A percentile compares a stretch with the other conserved stretches of the same genome.
Conservation (phyloP, 768 basidiomycete species). For the Gautieria morchelliformis region DNA sequence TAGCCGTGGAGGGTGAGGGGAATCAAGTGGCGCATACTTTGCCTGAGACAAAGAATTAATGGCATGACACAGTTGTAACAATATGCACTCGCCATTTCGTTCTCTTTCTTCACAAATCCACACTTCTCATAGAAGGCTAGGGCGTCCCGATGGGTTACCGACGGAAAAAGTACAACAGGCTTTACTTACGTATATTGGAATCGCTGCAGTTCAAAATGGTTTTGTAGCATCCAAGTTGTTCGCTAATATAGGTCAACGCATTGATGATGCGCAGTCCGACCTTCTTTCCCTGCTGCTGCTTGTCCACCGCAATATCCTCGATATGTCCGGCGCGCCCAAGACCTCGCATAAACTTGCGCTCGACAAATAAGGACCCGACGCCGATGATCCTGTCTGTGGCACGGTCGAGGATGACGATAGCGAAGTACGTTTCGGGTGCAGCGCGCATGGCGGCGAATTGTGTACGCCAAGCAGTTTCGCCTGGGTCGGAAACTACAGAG, state of each 20-base stretch:
- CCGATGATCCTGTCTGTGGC: constrained; percentile 71
- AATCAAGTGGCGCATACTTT: too few relatives aligned
- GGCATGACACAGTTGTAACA: too few relatives aligned
- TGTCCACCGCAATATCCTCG: constrained; percentile 94
- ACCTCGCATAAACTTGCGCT: constrained; percentile 87
- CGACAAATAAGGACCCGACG: constrained; percentile 76
- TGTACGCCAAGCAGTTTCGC: constrained; percentile 55
- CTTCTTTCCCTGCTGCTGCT: constrained; percentile 82
- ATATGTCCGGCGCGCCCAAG: constrained; percentile 90
- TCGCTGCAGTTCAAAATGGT: constrained; percentile 94
- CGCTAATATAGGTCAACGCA: constrained; percentile 76
- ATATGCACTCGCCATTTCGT: constrained; percentile 52
- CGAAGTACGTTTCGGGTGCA: constrained; percentile 63
- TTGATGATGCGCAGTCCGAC: constrained; percentile 83
- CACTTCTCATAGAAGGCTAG: constrained; percentile 97
- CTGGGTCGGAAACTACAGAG: constrained; percentile 57
- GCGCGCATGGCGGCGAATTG: constrained; percentile 56
- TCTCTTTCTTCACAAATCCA: constrained; percentile 83
- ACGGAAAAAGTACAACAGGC: not conserved
- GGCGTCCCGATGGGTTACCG: not conserved
- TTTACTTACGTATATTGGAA: constrained; percentile 75
- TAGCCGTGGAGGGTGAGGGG: too few relatives aligned
- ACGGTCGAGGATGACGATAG: constrained; percentile 75
- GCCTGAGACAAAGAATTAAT: too few relatives aligned
- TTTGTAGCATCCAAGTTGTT: constrained; percentile 83